Percentiles rank a stretch among this genome's conserved stretches.
These are phyloP conservation scores for Phytopythium mirpurense DNA, from an alignment of 352 stramenopile species.

Conservation along the genomic window DNA sequence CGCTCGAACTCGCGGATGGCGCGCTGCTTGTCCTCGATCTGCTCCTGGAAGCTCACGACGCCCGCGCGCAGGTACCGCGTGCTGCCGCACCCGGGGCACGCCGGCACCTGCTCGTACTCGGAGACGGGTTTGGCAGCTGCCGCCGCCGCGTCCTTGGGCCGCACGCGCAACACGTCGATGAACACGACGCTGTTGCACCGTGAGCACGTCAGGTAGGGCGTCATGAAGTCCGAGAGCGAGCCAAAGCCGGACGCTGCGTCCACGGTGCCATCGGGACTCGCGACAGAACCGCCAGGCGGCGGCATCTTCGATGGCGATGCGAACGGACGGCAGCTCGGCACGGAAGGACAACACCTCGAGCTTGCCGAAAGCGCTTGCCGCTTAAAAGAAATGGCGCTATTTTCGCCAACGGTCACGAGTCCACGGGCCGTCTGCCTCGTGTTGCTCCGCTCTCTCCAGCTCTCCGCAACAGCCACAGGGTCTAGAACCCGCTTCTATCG, in stretches of 20 bases:
- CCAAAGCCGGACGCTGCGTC: neutral
- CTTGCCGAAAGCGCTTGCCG: neutral
- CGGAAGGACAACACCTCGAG: too few species aligned
- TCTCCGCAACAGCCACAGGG: too few species aligned
- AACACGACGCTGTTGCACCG: constrained; percentile 78
- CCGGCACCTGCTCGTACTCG: constrained; percentile 52
- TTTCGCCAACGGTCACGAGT: constrained; percentile 5
- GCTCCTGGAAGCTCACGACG: constrained; percentile 70
- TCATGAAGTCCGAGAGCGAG: constrained; percentile 26
- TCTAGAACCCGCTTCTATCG: too few species aligned
- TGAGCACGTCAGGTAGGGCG: constrained; percentile 71
- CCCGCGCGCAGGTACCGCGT: constrained; percentile 65
- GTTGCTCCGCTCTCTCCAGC: too few species aligned
- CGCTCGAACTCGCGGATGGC: constrained; percentile 65
- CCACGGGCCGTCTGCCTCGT: neutral
- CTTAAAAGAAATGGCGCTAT: neutral
- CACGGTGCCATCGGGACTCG: neutral
- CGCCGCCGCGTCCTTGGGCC: constrained; percentile 17
- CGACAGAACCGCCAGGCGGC: too few species aligned
- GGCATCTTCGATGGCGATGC: too few species aligned
- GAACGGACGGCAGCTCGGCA: too few species aligned
- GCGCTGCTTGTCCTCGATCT: constrained; percentile 61
- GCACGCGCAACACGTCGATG: constrained; percentile 54
- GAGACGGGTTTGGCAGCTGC: constrained; percentile 7
- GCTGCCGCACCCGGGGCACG: constrained; percentile 58